Percentiles rank a stretch among this genome's conserved stretches.
These are phyloP conservation scores for Copromyces sp. DNA, from an alignment of 495 filamentous ascomycete genomes.

Conservation along the genomic window DNA sequence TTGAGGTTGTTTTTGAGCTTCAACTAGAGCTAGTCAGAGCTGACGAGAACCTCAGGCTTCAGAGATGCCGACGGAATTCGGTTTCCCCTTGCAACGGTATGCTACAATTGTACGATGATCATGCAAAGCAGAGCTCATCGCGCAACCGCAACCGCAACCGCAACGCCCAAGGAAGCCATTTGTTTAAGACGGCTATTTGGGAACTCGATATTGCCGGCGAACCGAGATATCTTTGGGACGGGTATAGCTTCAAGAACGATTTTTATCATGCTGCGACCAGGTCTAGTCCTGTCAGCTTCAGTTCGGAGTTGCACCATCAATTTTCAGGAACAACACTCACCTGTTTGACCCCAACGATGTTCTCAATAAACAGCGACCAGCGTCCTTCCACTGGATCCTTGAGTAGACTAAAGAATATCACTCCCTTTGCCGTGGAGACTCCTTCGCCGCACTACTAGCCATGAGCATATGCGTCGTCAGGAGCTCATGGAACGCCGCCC, in stretches of 20 bases:
- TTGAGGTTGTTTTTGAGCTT: no score
- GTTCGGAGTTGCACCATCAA: background rate
- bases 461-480: background rate
- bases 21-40: no score
- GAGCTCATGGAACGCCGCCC: background rate
- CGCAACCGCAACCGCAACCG: no score
- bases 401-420: background rate
- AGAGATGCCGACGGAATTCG: no score
- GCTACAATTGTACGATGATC: no score
- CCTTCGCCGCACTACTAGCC: background rate
- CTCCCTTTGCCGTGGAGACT: background rate
- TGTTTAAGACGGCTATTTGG: no score
- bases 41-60: no score
- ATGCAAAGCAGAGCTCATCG: no score
- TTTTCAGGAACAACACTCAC: background rate
- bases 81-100: no score
- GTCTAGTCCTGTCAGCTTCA: background rate
- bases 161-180: no score
- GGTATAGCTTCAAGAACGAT: background rate
- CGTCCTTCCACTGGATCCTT: background rate
- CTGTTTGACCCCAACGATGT: background rate
- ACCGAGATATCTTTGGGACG: background rate
- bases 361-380: background rate
- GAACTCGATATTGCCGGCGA: no score
- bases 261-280: background rate